Conservation (phyloP, 495 filamentous ascomycete species). For the Daldinia loculata region DNA sequence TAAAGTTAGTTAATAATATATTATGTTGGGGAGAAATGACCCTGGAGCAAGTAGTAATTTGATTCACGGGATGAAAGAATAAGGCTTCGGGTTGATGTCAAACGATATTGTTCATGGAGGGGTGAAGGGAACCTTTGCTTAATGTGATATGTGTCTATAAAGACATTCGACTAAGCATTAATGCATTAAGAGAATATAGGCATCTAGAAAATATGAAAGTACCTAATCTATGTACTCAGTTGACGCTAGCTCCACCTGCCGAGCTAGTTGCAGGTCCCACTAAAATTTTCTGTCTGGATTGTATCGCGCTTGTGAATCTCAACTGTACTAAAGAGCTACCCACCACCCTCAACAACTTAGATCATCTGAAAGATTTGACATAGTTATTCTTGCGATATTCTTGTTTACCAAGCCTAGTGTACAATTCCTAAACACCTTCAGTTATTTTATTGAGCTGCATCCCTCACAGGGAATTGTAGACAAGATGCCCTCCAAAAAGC, state of each 20-base stretch:
- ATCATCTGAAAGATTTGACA: not conserved
- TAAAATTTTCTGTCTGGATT: conserved; percentile 30
- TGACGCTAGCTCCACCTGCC: conserved; percentile 2
- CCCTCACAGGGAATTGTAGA: not conserved
- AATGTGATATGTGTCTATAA: too few relatives aligned
- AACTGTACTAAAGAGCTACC: not conserved
- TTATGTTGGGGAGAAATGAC: too few relatives aligned
- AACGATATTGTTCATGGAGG: too few relatives aligned
- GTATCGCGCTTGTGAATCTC: conserved; percentile 9
- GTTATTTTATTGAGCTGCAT: not conserved
- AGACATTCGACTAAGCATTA: too few relatives aligned
- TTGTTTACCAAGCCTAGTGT: not conserved
- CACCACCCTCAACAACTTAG: not conserved
- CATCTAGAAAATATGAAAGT: not conserved
- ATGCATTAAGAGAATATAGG: not conserved
- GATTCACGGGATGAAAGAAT: too few relatives aligned
- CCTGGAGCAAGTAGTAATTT: too few relatives aligned
- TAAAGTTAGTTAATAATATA: too few relatives aligned
- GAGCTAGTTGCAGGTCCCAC: conserved; percentile 4
- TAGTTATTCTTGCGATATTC: not conserved
- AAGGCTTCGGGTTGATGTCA: too few relatives aligned
- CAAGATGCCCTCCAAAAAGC: conserved; percentile 30
- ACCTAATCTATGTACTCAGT: not conserved
- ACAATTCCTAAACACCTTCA: not conserved
- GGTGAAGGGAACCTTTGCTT: too few relatives aligned